phyloP scores from a whole-genome alignment of 106 monocot genomes.

The Apostasia shenzhenica region DNA sequence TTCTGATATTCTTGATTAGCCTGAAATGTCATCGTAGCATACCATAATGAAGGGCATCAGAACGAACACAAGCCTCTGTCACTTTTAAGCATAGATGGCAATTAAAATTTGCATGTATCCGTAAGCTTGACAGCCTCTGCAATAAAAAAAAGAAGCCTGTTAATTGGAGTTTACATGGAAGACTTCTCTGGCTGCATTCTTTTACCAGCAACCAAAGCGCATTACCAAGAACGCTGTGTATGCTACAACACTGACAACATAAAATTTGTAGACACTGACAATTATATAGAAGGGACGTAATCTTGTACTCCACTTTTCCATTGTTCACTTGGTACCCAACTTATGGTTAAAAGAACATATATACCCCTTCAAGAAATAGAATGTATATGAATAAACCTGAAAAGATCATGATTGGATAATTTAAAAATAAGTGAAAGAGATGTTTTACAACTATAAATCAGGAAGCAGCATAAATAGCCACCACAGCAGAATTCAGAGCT shows the following conservation, averaged over 20 bases:
- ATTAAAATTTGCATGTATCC: conserved; percentile 85
- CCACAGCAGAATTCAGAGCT: no score
- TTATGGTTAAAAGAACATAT: no score
- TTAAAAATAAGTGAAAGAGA: no score
- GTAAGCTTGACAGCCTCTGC: conserved; percentile 81
- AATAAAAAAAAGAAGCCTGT: conserved; percentile 11
- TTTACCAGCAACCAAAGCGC: background rate
- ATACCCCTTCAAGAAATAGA: no score
- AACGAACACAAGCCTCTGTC: conserved; percentile 74
- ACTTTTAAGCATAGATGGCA: conserved; percentile 84
- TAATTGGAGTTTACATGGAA: background rate
- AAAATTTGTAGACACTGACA: background rate
- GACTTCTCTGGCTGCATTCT: background rate
- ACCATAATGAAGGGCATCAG: conserved; percentile 77
- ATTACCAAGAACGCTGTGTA: background rate
- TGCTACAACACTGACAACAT: background rate
- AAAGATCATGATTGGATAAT: no score
- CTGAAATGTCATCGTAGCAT: conserved; percentile 15
- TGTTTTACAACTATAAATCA: no score
- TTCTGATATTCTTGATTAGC: no score
- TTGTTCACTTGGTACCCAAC: no score
- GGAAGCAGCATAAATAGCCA: no score
- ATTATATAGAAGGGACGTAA: no score
- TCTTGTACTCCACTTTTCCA: no score
- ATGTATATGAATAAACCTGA: no score